phyloP scores from a whole-genome alignment of 495 filamentous ascomycete species.

The Thermochaetoides thermophila region DNA sequence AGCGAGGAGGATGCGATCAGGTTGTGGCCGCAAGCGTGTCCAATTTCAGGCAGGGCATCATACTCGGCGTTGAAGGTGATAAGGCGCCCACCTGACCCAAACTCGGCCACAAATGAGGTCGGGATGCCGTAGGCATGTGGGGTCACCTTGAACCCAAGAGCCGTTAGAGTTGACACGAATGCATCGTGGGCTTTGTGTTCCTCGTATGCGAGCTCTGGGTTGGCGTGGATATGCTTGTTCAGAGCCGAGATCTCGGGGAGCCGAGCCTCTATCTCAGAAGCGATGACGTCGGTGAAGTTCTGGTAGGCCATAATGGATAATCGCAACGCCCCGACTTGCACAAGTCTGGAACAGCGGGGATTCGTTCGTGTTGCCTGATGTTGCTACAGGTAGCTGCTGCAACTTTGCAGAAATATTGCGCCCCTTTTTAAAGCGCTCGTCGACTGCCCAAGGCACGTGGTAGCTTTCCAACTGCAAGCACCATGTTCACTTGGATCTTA shows the following conservation, averaged over 20 bases:
- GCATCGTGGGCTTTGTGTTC: constrained; percentile 38
- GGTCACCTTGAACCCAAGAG: constrained; percentile 28
- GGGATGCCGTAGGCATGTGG: constrained; percentile 34
- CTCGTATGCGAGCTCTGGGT: constrained; percentile 40
- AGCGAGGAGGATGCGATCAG: constrained; percentile 49
- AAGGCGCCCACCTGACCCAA: constrained; percentile 32
- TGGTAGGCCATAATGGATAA: too few relatives aligned
- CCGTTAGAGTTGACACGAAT: constrained; percentile 27
- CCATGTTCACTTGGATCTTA: too few relatives aligned
- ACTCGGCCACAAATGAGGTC: constrained; percentile 40
- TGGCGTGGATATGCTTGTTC: constrained; percentile 35
- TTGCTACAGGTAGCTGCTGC: too few relatives aligned
- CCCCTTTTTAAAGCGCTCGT: too few relatives aligned
- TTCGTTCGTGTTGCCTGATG: too few relatives aligned
- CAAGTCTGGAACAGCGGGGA: too few relatives aligned
- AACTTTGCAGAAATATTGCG: too few relatives aligned
- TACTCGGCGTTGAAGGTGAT: constrained; percentile 46
- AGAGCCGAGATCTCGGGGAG: constrained; percentile 27
- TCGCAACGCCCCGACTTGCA: too few relatives aligned
- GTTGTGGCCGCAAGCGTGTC: constrained; percentile 48
- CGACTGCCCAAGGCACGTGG: too few relatives aligned
- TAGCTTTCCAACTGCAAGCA: too few relatives aligned
- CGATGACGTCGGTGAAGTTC: constrained; percentile 8
- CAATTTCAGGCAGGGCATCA: constrained; percentile 29
- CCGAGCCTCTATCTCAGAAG: constrained; percentile 8